phyloP scores from a whole-genome alignment of 1,284 basidiomycete species.

The Limonomyces culmigenus region DNA sequence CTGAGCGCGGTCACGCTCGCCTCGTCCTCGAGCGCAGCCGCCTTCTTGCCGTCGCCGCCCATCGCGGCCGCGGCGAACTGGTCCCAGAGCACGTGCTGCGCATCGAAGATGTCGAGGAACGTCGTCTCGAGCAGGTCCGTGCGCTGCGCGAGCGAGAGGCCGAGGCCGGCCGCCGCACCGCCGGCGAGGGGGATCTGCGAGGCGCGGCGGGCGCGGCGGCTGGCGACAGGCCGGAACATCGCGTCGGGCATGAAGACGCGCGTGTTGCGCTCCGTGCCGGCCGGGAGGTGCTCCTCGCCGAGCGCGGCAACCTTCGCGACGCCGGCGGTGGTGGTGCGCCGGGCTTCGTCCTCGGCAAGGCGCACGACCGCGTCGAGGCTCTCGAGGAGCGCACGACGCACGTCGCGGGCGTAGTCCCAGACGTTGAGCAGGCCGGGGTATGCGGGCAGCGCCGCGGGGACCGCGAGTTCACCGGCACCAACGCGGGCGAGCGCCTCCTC shows the following conservation, averaged over 20 bases:
- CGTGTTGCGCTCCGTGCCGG: constrained; percentile 62
- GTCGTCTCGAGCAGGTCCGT: constrained; percentile 57
- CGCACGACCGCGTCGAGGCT: constrained; percentile 76
- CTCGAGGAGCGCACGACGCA: constrained; percentile 61
- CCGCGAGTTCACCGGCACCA: constrained; percentile 55
- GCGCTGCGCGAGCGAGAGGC: constrained; percentile 57
- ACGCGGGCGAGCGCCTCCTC: constrained; percentile 64
- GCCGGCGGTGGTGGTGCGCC: constrained; percentile 48
- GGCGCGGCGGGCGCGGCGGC: constrained; percentile 27
- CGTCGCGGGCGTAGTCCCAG: constrained; percentile 82
- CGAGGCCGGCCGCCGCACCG: constrained; percentile 55
- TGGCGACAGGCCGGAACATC: constrained; percentile 67
- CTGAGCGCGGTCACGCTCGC: constrained; percentile 52
- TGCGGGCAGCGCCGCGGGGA: constrained; percentile 47
- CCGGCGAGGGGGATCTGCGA: constrained; percentile 43
- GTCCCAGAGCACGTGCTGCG: constrained; percentile 39
- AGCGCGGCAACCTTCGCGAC: constrained; percentile 57
- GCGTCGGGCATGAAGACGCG: constrained; percentile 89
- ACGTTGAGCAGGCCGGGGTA: constrained; percentile 82
- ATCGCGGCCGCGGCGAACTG: constrained; percentile 55
- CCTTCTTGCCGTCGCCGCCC: constrained; percentile 31
- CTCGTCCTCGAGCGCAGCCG: constrained; percentile 37
- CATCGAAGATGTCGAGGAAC: constrained; percentile 78
- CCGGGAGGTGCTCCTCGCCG: constrained; percentile 70
- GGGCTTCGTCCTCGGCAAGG: constrained; percentile 74